Evolutionary conservation across 2,329 filamentous ascomycete genomes (phyloP), one percentile per base, ranked within the genome.

Genomic region (Talaromyces sp.): DNA sequence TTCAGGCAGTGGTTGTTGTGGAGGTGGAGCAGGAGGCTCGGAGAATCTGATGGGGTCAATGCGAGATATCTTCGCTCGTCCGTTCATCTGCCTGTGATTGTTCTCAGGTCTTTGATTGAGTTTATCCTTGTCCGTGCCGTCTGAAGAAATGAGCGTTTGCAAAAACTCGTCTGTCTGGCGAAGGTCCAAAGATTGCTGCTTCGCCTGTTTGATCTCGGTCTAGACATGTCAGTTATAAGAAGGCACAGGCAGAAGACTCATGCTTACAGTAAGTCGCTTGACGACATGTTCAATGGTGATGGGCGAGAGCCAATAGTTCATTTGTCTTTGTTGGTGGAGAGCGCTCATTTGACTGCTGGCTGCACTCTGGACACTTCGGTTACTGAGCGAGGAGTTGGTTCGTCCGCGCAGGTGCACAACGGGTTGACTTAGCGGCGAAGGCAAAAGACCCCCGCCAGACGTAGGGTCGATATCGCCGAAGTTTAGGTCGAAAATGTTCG

Each of bases 251-350:
- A 21, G n/a, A 54, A 28, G 16, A 33, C 16, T 57, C 39, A 11
- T 48, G 14, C 68, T 81, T 81, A 93, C 90, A 72, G 90, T 89
- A 59, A 95, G 81, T 72, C 87, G 88, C 73, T 96, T 97, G 42
- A 97, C 89, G 62, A 99, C 93, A 69, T 96, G 91, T 73, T 99
- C 95, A 48, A 96, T 95, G 6, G 92, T 96, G 66, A 97, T 88
- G 0, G 93, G 92, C 6, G 91, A 91, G 62, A 96, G 81, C 87
- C 92, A 96, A 69, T 92, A 92, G 40, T 92, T 91, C 78, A 88
- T 84, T 64, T 88, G 86, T 59, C 92, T 84, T 68, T 91, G 90
- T 67, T 92, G 89, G 61, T 85, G 83, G 72, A 92, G 81, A 14
- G 77, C 79, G 67, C 77, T 83, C 69, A 83, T 78, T 68, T 86